Conservation (phyloP, 257 asterid species). For the Nicotiana obtusifolia region DNA sequence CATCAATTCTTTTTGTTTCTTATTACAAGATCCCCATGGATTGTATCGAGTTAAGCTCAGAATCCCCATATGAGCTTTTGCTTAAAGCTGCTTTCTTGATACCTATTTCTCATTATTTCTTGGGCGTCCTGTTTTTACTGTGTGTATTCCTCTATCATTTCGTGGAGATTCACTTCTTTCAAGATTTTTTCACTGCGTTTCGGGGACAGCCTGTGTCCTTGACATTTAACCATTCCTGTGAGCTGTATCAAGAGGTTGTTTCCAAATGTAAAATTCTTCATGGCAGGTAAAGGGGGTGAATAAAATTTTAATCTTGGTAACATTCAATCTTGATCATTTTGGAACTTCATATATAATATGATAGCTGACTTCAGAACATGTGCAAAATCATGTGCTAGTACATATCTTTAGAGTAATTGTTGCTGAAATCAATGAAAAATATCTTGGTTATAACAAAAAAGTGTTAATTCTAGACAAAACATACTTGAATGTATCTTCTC, state of each 20-base stretch:
- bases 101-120: conserved; percentile 49
- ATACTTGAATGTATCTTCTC: not conserved
- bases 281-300: conserved; percentile 48
- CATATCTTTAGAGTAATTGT: not conserved
- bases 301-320: not conserved
- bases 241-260: conserved; percentile 54
- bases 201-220: conserved; percentile 63
- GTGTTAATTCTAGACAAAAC: not conserved
- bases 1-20: not conserved
- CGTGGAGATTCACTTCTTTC: conserved; percentile 60
- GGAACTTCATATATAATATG: not conserved
- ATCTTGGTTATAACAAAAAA: not conserved
- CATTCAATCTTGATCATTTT: not conserved
- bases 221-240: conserved; percentile 45
- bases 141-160: conserved; percentile 43
- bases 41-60: conserved; percentile 17
- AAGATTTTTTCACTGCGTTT: conserved; percentile 60
- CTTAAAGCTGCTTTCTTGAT: conserved; percentile 37
- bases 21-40: conserved; percentile 27
- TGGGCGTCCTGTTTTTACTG: conserved; percentile 26
- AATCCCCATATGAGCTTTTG: conserved; percentile 47
- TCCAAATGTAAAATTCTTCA: conserved; percentile 63
- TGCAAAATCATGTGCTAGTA: not conserved
- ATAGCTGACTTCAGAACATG: no score
- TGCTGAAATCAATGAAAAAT: not conserved